A percentile compares a stretch with the other conserved stretches of the same genome.
Conservation (phyloP, 2,329 filamentous ascomycete genomes). For the Paecilomyces sp. region DNA sequence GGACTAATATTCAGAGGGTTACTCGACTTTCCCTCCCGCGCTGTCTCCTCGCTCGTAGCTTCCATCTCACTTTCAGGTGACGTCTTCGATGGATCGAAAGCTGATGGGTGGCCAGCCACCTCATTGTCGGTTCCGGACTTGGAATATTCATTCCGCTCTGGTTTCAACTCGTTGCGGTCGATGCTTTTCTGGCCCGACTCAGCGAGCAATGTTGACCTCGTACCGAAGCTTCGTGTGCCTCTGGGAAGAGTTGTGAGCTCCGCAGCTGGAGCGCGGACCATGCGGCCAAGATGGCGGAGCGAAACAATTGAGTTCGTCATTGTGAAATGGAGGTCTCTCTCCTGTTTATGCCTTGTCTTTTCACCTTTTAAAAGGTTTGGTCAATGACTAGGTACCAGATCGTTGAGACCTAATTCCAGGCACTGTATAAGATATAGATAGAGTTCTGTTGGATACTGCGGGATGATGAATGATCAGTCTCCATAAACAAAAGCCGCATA, state of each 20-base stretch:
- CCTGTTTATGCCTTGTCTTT: background rate
- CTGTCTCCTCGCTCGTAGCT: conserved; percentile 28
- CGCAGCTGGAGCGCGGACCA: background rate
- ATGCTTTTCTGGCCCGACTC: conserved; percentile 3
- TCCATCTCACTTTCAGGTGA: conserved; percentile 52
- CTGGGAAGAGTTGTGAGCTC: background rate
- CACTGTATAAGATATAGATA: background rate
- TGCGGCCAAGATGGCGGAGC: background rate
- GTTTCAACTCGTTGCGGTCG: conserved; percentile 58
- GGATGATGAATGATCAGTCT: background rate
- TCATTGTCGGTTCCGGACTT: conserved; percentile 60
- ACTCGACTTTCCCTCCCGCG: conserved; percentile 30
- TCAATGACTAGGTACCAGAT: background rate
- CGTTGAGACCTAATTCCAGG: background rate
- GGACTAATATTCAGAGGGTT: conserved; percentile 55
- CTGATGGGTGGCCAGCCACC: conserved; percentile 52
- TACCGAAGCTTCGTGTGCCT: conserved; percentile 2
- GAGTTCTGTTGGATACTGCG: background rate
- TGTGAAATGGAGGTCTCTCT: background rate
- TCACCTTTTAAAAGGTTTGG: background rate
- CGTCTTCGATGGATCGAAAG: conserved; percentile 64
- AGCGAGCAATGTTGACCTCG: conserved; percentile 1
- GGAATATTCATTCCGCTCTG: conserved; percentile 59
- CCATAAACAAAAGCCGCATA: background rate
- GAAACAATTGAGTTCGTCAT: background rate